Evolutionary conservation across 2,329 filamentous ascomycete species (phyloP).

Genomic region (Neopestalotiopsis sp.): DNA sequence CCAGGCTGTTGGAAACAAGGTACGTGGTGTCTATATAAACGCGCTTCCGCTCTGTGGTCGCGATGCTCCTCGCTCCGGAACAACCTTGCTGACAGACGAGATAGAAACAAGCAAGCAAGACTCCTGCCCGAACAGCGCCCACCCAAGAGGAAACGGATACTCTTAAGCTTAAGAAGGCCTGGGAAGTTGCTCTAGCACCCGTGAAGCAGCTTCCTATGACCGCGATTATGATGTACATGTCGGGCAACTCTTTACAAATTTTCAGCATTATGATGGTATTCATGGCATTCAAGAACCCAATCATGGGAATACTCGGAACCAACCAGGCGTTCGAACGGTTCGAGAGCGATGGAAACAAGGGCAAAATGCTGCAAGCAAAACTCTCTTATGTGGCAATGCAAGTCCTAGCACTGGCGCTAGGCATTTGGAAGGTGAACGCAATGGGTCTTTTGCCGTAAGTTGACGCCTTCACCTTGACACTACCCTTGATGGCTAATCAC

Average conservation of each 20-base stretch:
- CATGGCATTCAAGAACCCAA: conserved; percentile 97
- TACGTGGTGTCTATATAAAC: conserved; percentile 35
- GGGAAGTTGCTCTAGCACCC: conserved; percentile 93
- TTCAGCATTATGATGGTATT: conserved; percentile 99
- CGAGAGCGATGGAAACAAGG: conserved; percentile 79
- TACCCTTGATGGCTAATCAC: conserved; percentile 32
- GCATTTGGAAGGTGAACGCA: conserved; percentile 94
- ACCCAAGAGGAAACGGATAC: conserved; percentile 89
- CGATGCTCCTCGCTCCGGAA: neutral
- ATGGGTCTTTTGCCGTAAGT: conserved; percentile 94
- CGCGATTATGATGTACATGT: conserved; percentile 99
- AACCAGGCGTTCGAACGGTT: conserved; percentile 91
- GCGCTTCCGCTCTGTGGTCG: neutral
- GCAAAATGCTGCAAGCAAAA: conserved; percentile 82
- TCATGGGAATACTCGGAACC: conserved; percentile 82
- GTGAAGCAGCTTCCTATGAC: conserved; percentile 98
- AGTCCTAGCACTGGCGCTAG: conserved; percentile 79
- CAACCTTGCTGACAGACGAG: conserved; percentile 52
- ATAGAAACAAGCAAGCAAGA: conserved; percentile 51
- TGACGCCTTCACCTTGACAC: neutral
- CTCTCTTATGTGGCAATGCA: conserved; percentile 88
- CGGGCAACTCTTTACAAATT: conserved; percentile 95
- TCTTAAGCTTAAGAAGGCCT: conserved; percentile 97
- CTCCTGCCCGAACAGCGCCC: conserved; percentile 65
- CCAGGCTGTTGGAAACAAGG: conserved; percentile 62